Base-by-base conservation (phyloP, 208 protist species). In the Leishmania tarentolae region DNA sequence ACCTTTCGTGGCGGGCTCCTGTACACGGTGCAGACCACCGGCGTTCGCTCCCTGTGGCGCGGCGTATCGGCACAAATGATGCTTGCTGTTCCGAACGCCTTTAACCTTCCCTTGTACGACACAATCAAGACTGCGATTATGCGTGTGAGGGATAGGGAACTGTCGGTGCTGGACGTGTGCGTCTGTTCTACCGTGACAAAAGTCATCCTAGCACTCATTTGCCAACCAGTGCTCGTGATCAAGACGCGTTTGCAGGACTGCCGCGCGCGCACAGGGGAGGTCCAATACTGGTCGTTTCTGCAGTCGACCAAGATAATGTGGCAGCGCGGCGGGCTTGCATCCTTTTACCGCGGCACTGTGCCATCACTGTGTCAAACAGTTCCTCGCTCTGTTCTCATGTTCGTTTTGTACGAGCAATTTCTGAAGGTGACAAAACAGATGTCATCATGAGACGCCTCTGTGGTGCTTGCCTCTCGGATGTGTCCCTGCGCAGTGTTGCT, bases 201-300 rank as follows among this genome's bases (percentile, higher is more conserved):
- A 75, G 77, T 87, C 19, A 17, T 90, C 35, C 69, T 97, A 7
- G 79, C 88, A 19, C 24, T 96, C 15, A 31, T 93, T 47, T 77
- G 82, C 42, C 92, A 98, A 8, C 95, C 95, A 31, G 76, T 98
- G 24, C 17, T 89, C 8, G 83, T 98, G 8, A 19, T 97, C 37
- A 98, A 97, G 87, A 96, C 92, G 5, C 87, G 91, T 3, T 79
- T 98, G 68, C 95, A 98, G 80, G 95, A 98, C 79, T 91, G 97
- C 46, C 91, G 95, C 21, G 90, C 90, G 8, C 82, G 84, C 13
- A 63, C 79, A 24, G 95, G 93, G 28, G 80, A 90, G 21, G 70
- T 96, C 50, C 86, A 92, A 61, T 98, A 98, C 88, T 53, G 86
- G 19, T 92, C 87, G 15, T 84, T 98, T 53, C 46, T 75, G 1